These are phyloP conservation scores for Kodamaea sp. DNA, from an alignment of 1,139 yeast genomes.

Conservation along the genomic window DNA sequence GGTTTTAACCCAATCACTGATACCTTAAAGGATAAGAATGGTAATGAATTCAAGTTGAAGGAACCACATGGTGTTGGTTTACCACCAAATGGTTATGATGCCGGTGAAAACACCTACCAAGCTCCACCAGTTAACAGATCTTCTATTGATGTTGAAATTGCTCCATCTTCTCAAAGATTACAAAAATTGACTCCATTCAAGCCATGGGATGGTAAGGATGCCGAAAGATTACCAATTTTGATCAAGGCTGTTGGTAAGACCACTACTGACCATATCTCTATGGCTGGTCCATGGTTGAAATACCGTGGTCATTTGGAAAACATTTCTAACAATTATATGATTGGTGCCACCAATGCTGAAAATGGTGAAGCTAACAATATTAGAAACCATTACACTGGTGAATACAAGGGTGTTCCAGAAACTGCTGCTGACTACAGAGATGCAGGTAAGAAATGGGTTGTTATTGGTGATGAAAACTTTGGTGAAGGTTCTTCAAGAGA, in stretches of 20 bases:
- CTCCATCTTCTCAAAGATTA: slow-evolving; percentile 73
- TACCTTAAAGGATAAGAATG: slow-evolving; percentile 87
- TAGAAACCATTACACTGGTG: slow-evolving; percentile 89
- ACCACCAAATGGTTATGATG: slow-evolving; percentile 89
- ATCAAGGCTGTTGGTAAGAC: slow-evolving; percentile 97
- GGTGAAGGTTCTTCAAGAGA: slow-evolving; percentile 99
- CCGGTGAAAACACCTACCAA: slow-evolving; percentile 95
- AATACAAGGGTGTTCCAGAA: slow-evolving; percentile 92
- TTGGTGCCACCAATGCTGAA: slow-evolving; percentile 98
- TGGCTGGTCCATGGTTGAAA: slow-evolving; percentile 99
- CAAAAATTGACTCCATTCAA: slow-evolving; percentile 49
- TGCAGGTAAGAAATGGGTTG: slow-evolving; percentile 91
- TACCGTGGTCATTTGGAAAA: slow-evolving; percentile 99
- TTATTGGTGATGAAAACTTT: slow-evolving; percentile 96
- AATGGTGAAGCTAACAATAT: slow-evolving; percentile 92
- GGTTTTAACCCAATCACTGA: slow-evolving; percentile 98
- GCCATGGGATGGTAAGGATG: slow-evolving; percentile 95
- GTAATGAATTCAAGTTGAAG: slow-evolving; percentile 90
- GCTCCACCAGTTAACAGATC: slow-evolving; percentile 94
- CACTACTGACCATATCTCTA: slow-evolving; percentile 98
- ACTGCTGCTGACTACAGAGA: slow-evolving; percentile 95
- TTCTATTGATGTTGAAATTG: slow-evolving; percentile 65
- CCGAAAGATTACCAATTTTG: slow-evolving; percentile 82
- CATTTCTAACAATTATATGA: slow-evolving; percentile 98
- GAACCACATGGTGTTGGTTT: slow-evolving; percentile 92